Evolutionary conservation across 1,284 basidiomycete species (phyloP), one percentile per base, ranked within the genome.

Genomic region (Cystobasidiaceae sp.): DNA sequence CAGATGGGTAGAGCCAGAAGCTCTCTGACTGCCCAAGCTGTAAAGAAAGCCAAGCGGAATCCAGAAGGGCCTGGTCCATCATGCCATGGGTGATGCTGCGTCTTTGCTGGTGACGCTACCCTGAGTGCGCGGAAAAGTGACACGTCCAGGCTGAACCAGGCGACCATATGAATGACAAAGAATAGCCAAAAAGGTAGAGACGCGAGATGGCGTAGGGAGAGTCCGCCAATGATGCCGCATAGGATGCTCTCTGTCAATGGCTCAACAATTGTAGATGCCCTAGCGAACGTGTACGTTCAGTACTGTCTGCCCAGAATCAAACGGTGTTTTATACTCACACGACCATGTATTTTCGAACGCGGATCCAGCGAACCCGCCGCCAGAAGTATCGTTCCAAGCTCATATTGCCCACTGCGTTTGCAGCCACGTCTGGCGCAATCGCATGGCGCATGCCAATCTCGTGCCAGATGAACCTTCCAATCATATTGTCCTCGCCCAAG

Each of bases 401-500:
- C 85, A 97, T 90, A 67, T 85, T 85, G 23, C 90, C 91, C 43
- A 97, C 84, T n/a, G 86, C 85, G 73, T 96, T 94, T 44, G 84
- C 82, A 1, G 88, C 92, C 50, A 93, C 85, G 74, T 97, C 93
- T 74, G 85, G 86, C 0, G 90, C 90, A 68, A 94, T 82, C 57
- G 89, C 86, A 74, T 97, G 93, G 58, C 88, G 82, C 41, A 90
- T 79, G 32, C 85, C 86, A 0, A 94, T 81, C 74, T 96, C 89
- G 75, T 94, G 90, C 93, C 92, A 96, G 17, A 97, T 78, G 1
- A 88, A 84, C 54, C 84, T 81, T 17, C 84, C 93, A 67, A 97
- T 91, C 89, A 91, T 93, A 78, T 96, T 96, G 78, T 97, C 93
- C 77, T 97, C 93, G 0, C 93, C 93, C 49, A 96, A 82, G 77